These are phyloP conservation scores for Venustampulla echinocandica DNA, from an alignment of 495 filamentous ascomycete species.

Conservation along the genomic window DNA sequence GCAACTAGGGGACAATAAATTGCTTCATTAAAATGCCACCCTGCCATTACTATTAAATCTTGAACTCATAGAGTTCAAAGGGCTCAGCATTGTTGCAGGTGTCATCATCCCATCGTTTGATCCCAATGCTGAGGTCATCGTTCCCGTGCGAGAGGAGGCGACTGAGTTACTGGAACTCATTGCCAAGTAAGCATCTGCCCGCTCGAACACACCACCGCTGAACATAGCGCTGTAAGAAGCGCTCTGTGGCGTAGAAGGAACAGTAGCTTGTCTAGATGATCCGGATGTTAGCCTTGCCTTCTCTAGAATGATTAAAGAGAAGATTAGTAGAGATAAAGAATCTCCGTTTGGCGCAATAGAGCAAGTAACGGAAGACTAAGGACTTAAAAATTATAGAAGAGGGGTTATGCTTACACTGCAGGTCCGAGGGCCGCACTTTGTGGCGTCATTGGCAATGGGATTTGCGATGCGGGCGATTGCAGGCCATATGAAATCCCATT, in stretches of 20 bases:
- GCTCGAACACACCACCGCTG: slow-evolving; percentile 62
- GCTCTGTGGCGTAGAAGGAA: slow-evolving; percentile 70
- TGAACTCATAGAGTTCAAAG: slow-evolving; percentile 12
- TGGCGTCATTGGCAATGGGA: slow-evolving; percentile 50
- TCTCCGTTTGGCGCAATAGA: no score
- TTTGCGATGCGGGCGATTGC: slow-evolving; percentile 24
- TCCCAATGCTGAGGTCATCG: slow-evolving; percentile 21
- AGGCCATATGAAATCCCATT: slow-evolving; percentile 15
- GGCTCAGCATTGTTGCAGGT: slow-evolving; percentile 16
- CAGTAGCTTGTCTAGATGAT: no score
- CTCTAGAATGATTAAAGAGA: no score
- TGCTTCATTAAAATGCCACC: slow-evolving; percentile 14
- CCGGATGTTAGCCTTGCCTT: no score
- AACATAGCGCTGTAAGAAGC: slow-evolving; percentile 55
- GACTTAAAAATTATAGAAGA: no score
- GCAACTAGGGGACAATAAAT: background rate
- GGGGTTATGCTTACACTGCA: no score
- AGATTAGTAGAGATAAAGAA: no score
- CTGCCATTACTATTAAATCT: slow-evolving; percentile 23
- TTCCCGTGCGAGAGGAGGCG: slow-evolving; percentile 19
- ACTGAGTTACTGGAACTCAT: slow-evolving; percentile 30
- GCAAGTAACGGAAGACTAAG: no score
- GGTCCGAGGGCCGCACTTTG: slow-evolving; percentile 80
- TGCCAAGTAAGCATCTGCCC: slow-evolving; percentile 60
- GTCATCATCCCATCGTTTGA: slow-evolving; percentile 20